Base-by-base conservation (phyloP, 768 basidiomycete species). In the Pleurotus ostreatus region DNA sequence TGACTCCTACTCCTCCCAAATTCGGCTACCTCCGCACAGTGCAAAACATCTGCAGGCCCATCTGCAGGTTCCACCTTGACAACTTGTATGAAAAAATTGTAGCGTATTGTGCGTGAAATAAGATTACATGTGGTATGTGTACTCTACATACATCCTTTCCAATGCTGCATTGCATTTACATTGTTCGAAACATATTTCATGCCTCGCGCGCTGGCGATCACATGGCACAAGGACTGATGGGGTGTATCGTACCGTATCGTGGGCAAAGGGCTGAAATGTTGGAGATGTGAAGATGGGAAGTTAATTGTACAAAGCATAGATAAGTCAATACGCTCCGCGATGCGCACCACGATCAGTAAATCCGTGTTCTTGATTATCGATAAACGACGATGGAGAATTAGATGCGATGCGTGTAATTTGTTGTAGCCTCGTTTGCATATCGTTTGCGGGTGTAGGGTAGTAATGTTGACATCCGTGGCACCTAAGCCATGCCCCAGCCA, bases 401-500 rank as follows among this genome's bases (percentile, higher is more conserved):
- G 30, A 34, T 34, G 30, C 1, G 30, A 34, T 34, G 30, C 9
- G 30, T 34, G 30, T 34, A 34, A 34, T 34, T 34, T 34, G 8
- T 34, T 34, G 30, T 34, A 34, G 8, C 30, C 30, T 34, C 30
- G 30, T 34, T 34, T 34, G 30, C 30, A 9, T 34, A 11, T 34
- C 30, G 30, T 34, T 34, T 34, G 30, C 30, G 11, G 9, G 30
- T 34, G 30, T 34, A 34, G 30, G 30, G 9, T 34, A 34, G 9
- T 9, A 11, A 34, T 34, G 30, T 22, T 59, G 49, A 57, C 68
- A 52, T 55, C 68, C 63, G n/a, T 53, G 26, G n/a, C 37, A 16
- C 26, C 25, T 11, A 34, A 16, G 39, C 51, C 66, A 70, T 68
- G 49, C 69, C 71, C 94, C 94, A 97, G 5, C 94, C 94, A 30